Evolutionary conservation across 257 asterid species (phyloP).

Genomic region (Solanum pennellii): DNA sequence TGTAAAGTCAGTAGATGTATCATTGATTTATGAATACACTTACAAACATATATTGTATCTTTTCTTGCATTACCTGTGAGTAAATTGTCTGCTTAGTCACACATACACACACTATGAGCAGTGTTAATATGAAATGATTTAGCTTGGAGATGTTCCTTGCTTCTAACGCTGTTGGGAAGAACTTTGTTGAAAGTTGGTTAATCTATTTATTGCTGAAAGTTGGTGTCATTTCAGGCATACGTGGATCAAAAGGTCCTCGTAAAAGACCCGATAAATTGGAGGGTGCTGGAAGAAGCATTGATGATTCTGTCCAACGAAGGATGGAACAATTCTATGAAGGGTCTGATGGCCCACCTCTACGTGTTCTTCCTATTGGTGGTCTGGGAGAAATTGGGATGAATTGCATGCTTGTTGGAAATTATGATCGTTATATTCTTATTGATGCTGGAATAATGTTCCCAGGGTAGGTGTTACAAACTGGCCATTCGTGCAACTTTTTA

Average conservation of each 20-base stretch:
- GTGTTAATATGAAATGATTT: neutral
- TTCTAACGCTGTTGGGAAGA: neutral
- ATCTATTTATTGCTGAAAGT: neutral
- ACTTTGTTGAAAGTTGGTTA: neutral
- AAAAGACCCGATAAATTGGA: conserved; percentile 48
- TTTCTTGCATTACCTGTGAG: neutral
- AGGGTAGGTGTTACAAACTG: conserved; percentile 42
- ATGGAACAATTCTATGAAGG: conserved; percentile 99
- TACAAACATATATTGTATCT: neutral
- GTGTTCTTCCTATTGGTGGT: conserved; percentile 95
- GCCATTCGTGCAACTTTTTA: neutral
- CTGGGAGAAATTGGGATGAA: conserved; percentile 99
- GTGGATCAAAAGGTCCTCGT: conserved; percentile 41
- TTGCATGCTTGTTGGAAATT: conserved; percentile 96
- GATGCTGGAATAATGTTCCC: conserved; percentile 99
- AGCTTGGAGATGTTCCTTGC: neutral
- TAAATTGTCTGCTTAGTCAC: neutral
- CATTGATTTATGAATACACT: neutral
- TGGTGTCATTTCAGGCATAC: conserved; percentile 28
- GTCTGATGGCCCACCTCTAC: conserved; percentile 84
- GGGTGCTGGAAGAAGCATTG: conserved; percentile 90
- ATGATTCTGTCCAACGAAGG: conserved; percentile 87
- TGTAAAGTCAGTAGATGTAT: neutral
- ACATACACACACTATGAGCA: neutral
- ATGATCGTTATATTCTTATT: conserved; percentile 84